A percentile compares a stretch with the other conserved stretches of the same genome.
These are phyloP conservation scores for Xylaria longipes DNA, from an alignment of 495 filamentous ascomycete species.

Conservation along the genomic window DNA sequence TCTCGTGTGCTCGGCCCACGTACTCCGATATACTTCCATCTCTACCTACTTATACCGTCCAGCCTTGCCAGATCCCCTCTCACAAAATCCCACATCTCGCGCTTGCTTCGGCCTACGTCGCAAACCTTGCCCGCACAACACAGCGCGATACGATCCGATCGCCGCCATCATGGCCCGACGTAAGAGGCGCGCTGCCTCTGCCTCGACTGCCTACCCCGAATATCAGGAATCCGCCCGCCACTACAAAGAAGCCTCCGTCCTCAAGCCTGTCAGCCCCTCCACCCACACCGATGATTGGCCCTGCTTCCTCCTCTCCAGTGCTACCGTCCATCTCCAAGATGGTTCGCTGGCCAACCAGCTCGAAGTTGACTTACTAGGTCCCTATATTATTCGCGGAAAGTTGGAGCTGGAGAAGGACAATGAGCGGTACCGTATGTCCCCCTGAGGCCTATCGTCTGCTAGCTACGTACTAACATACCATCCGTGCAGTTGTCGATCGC, in stretches of 20 bases:
- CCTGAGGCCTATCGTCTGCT: not conserved
- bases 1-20: not conserved
- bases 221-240: slow-evolving; percentile 39
- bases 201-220: slow-evolving; percentile 39
- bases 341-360: slow-evolving; percentile 52
- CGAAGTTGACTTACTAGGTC: slow-evolving; percentile 48
- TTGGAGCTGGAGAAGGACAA: slow-evolving; percentile 49
- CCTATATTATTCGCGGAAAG: slow-evolving; percentile 51
- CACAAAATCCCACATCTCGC: not conserved
- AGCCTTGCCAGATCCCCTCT: not conserved
- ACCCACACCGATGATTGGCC: slow-evolving; percentile 45
- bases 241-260: slow-evolving; percentile 41
- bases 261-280: slow-evolving; percentile 38
- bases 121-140: not conserved
- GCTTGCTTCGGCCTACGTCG: not conserved
- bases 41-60: not conserved
- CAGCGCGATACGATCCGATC: not conserved
- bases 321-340: slow-evolving; percentile 51
- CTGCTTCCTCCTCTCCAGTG: slow-evolving; percentile 51
- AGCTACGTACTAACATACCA: slow-evolving; percentile 34
- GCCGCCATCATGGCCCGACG: slow-evolving; percentile 44
- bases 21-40: not conserved
- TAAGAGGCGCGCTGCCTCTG: slow-evolving; percentile 36
- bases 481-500: slow-evolving; percentile 51
- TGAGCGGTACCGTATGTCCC: slow-evolving; percentile 32